Evolutionary conservation across 2,329 filamentous ascomycete species (phyloP).

Genomic region (Ophiostoma sp.): DNA sequence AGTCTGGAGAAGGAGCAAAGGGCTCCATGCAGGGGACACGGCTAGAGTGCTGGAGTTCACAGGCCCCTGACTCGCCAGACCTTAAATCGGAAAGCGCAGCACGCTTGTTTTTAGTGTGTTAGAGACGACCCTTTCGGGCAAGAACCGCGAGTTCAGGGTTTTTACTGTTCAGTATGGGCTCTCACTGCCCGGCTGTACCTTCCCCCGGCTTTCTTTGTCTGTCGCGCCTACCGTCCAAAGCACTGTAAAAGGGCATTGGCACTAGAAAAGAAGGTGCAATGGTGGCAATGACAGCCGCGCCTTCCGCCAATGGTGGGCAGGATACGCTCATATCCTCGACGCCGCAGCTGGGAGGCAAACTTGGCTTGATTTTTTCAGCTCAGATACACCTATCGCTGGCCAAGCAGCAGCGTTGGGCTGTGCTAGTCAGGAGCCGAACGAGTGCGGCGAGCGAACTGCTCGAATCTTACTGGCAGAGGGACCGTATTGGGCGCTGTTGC

Average conservation of each 20-base stretch:
- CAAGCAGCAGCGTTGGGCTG: neutral
- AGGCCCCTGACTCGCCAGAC: slow-evolving; percentile 3
- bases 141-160: neutral
- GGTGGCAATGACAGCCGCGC: slow-evolving; percentile 9
- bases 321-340: neutral
- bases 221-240: neutral
- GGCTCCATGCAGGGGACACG: slow-evolving; percentile 9
- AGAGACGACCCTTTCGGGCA: neutral
- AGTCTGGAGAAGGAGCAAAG: slow-evolving; percentile 9
- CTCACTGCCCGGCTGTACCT: neutral
- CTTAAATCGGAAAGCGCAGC: neutral
- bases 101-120: slow-evolving; percentile 1
- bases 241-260: neutral
- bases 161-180: neutral
- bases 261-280: no score
- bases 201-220: neutral
- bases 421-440: no score
- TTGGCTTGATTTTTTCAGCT: neutral
- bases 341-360: neutral
- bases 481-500: neutral
- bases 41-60: neutral
- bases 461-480: no score
- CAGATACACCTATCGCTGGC: neutral
- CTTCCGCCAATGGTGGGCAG: neutral
- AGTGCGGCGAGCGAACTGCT: no score